phyloP scores from a whole-genome alignment of 1,284 basidiomycete species.

The Puccinia polysora region DNA sequence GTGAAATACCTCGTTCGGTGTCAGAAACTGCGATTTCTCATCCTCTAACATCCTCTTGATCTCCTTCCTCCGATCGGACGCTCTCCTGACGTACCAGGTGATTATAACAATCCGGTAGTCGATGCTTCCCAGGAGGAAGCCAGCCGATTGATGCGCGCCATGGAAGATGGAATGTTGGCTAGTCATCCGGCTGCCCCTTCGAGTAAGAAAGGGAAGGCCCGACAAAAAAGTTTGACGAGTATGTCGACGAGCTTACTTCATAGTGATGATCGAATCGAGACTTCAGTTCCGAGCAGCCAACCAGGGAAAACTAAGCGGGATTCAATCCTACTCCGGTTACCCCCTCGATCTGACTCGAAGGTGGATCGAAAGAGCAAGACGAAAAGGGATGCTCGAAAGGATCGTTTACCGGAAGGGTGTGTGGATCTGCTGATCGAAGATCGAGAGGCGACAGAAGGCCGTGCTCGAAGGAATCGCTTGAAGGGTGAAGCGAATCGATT shows the following conservation, averaged over 20 bases:
- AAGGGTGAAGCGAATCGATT: conserved; percentile 42
- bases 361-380: neutral
- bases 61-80: conserved; percentile 70
- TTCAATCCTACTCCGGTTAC: neutral
- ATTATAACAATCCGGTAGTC: conserved; percentile 49
- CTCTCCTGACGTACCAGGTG: conserved; percentile 46
- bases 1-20: conserved; percentile 78
- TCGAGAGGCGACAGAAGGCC: conserved; percentile 6
- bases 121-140: conserved; percentile 50
- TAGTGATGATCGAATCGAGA: neutral
- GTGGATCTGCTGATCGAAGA: conserved; percentile 33
- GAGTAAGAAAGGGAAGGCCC: conserved; percentile 17
- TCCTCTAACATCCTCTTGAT: conserved; percentile 61
- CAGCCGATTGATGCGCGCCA: conserved; percentile 47
- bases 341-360: neutral
- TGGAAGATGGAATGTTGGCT: conserved; percentile 45
- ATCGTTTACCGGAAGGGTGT: conserved; percentile 36
- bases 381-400: neutral
- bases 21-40: conserved; percentile 46
- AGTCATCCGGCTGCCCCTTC: conserved; percentile 24
- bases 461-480: conserved; percentile 13
- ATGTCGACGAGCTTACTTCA: conserved; percentile 7
- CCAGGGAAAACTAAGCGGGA: no score
- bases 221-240: neutral
- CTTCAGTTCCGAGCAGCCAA: no score